Conservation (phyloP, 139 green algal species). For the Nannochloris sp. region DNA sequence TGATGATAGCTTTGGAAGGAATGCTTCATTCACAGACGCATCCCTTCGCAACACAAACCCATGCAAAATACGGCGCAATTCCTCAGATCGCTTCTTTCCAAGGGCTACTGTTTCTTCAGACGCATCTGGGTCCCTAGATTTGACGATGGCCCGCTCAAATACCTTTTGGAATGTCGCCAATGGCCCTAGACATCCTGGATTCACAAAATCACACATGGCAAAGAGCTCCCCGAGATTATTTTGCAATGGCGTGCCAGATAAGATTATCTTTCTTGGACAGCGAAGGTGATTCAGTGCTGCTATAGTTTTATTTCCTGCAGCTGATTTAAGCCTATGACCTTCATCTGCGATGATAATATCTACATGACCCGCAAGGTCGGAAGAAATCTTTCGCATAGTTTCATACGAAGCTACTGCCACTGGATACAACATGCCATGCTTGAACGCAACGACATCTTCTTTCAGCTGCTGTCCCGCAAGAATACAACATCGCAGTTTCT, state of each 20-base stretch:
- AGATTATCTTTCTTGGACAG: conserved; percentile 59
- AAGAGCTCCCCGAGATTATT: conserved; percentile 76
- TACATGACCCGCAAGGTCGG: conserved; percentile 31
- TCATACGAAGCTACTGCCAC: conserved; percentile 41
- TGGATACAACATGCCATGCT: conserved; percentile 13
- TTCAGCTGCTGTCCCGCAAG: conserved; percentile 21
- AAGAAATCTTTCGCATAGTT: conserved; percentile 45
- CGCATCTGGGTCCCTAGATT: conserved; percentile 47
- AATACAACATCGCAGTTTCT: conserved; percentile 47
- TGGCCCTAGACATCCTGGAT: conserved; percentile 51
- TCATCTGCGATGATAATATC: conserved; percentile 81
- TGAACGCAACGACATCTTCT: conserved; percentile 36
- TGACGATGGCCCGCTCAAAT: conserved; percentile 56
- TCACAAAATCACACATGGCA: conserved; percentile 50
- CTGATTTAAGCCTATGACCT: conserved; percentile 71
- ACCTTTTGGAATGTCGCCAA: conserved; percentile 57
- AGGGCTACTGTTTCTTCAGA: conserved; percentile 45
- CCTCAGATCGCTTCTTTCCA: conserved; percentile 45
- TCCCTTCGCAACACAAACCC: conserved; percentile 65
- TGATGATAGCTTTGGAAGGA: conserved; percentile 59
- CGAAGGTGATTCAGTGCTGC: conserved; percentile 4
- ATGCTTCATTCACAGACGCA: conserved; percentile 53
- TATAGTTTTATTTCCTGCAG: conserved; percentile 77
- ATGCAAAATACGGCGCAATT: conserved; percentile 47
- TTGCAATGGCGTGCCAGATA: conserved; percentile 72